These are phyloP conservation scores for Sugiyamaella mastotermitis DNA, from an alignment of 805 yeast genomes.

Conservation along the genomic window DNA sequence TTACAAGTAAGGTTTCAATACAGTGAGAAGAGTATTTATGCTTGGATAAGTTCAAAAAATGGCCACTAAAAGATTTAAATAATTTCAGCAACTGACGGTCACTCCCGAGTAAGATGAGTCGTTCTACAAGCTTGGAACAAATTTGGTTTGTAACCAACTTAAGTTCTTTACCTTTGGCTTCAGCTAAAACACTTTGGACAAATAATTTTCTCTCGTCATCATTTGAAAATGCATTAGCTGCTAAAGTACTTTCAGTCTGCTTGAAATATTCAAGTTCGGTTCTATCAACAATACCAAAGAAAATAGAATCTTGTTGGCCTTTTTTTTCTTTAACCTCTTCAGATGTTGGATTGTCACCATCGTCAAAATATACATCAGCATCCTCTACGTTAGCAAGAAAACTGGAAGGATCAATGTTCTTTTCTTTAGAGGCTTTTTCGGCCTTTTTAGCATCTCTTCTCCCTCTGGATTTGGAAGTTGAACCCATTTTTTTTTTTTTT, in stretches of 20 bases:
- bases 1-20: slow-evolving; percentile 73
- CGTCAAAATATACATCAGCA: slow-evolving; percentile 13
- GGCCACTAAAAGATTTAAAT: slow-evolving; percentile 64
- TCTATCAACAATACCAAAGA: slow-evolving; percentile 82
- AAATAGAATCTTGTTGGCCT: slow-evolving; percentile 34
- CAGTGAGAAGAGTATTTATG: slow-evolving; percentile 95
- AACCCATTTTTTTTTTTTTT: too few species aligned
- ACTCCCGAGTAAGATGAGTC: slow-evolving; percentile 64
- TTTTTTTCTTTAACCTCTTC: slow-evolving; percentile 13
- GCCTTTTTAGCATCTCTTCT: slow-evolving; percentile 4
- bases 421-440: slow-evolving; percentile 4
- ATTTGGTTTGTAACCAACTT: slow-evolving; percentile 91
- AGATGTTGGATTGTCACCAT: slow-evolving; percentile 4
- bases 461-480: slow-evolving; percentile 7
- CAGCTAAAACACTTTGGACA: slow-evolving; percentile 73
- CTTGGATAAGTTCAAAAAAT: slow-evolving; percentile 66
- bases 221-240: slow-evolving; percentile 68
- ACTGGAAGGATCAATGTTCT: slow-evolving; percentile 16
- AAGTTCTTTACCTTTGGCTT: slow-evolving; percentile 81
- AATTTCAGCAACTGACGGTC: slow-evolving; percentile 60
- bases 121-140: slow-evolving; percentile 87
- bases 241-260: slow-evolving; percentile 81
- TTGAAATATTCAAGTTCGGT: slow-evolving; percentile 87
- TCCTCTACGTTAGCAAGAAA: too few species aligned
- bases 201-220: slow-evolving; percentile 71